Evolutionary conservation across 2,329 filamentous ascomycete genomes (phyloP).

Genomic region (Karstenula rhodostoma): DNA sequence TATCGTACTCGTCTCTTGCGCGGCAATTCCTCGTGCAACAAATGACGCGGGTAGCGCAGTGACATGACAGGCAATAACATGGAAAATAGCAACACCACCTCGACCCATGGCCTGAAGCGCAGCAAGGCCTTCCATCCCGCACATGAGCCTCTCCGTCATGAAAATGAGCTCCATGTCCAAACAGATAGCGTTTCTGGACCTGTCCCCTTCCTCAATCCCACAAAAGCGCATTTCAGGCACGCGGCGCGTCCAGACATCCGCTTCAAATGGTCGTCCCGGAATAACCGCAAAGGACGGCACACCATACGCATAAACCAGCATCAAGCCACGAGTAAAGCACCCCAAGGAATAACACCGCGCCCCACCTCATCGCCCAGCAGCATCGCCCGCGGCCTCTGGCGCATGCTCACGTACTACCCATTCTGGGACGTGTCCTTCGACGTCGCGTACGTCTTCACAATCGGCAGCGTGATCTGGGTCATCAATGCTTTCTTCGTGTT

Average conservation of each 20-base stretch:
- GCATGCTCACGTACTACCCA: conserved; percentile 56
- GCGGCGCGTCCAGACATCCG: background rate
- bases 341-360: background rate
- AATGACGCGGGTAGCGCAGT: background rate
- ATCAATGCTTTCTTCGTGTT: conserved; percentile 70
- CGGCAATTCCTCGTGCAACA: background rate
- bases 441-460: conserved; percentile 62
- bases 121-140: background rate
- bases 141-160: background rate
- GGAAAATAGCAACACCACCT: background rate
- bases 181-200: background rate
- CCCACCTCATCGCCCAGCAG: background rate
- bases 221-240: background rate
- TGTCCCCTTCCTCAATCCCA: background rate
- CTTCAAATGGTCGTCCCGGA: background rate
- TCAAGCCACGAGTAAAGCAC: background rate
- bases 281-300: background rate
- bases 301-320: background rate
- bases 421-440: conserved; percentile 66
- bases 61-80: background rate
- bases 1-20: background rate
- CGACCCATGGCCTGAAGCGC: background rate
- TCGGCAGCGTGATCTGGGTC: conserved; percentile 57
- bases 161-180: background rate
- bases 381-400: background rate